phyloP scores from a whole-genome alignment of 2,329 filamentous ascomycete genomes.

The Paecilomyces sp. region DNA sequence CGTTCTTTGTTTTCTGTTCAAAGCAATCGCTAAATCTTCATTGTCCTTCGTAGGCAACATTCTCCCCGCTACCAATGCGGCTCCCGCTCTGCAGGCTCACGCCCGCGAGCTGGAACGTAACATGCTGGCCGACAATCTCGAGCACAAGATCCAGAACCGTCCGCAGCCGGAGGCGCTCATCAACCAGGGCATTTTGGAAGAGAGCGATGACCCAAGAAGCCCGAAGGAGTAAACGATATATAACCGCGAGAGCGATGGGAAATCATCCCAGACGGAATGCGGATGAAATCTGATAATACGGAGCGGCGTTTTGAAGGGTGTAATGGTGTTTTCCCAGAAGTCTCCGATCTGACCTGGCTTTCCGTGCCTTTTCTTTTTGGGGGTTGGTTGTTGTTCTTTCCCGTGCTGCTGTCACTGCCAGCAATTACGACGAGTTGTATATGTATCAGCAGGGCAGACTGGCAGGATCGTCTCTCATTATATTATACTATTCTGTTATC shows the following conservation, averaged over 20 bases:
- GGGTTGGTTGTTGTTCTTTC: not conserved
- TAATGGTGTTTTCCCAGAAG: not conserved
- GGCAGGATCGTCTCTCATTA: not conserved
- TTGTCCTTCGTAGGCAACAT: slow-evolving; percentile 62
- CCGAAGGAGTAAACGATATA: not conserved
- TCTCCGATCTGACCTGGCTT: not conserved
- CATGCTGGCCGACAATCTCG: slow-evolving; percentile 80
- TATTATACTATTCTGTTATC: not conserved
- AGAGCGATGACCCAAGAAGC: slow-evolving; percentile 46
- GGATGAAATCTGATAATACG: not conserved
- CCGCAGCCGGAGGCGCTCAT: slow-evolving; percentile 71
- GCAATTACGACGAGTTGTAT: not conserved
- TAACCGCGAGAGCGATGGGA: not conserved
- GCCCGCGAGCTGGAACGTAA: slow-evolving; percentile 80
- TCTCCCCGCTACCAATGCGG: slow-evolving; percentile 68
- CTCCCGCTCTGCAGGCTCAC: slow-evolving; percentile 70
- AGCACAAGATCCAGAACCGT: slow-evolving; percentile 75
- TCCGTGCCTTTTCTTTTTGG: not conserved
- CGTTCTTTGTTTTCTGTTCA: not conserved
- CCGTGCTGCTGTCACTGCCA: not conserved
- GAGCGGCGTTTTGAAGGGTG: not conserved
- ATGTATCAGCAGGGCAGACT: not conserved
- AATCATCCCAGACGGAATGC: not conserved
- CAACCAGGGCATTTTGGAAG: slow-evolving; percentile 69
- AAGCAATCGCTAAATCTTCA: not conserved